Evolutionary conservation across 495 filamentous ascomycete genomes (phyloP).

Genomic region (Thozetella sp.): DNA sequence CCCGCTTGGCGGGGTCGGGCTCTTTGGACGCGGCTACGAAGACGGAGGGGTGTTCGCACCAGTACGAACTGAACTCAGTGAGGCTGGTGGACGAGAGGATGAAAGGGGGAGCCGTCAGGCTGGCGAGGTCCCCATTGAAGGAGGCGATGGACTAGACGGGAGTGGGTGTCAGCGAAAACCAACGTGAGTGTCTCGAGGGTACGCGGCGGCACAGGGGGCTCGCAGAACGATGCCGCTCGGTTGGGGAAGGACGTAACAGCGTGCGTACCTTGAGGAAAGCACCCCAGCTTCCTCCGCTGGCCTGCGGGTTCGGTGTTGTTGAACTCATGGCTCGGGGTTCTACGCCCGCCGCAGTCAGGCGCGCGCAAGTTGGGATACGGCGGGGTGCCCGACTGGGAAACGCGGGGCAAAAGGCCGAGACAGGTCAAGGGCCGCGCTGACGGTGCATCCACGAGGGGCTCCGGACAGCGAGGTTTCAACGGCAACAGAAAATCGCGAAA

Average conservation of each 20-base stretch:
- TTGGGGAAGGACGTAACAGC: too few relatives aligned
- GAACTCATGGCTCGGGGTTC: conserved; percentile 6
- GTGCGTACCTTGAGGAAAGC: conserved; percentile 54
- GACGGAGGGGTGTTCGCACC: conserved; percentile 88
- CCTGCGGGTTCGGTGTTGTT: conserved; percentile 24
- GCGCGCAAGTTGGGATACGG: neutral
- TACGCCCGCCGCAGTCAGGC: neutral
- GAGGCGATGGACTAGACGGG: conserved; percentile 81
- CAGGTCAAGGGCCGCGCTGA: too few relatives aligned
- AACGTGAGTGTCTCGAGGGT: conserved; percentile 11
- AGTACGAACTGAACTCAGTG: conserved; percentile 94
- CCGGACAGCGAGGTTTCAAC: too few relatives aligned
- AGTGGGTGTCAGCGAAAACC: conserved; percentile 3
- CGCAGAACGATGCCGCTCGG: too few relatives aligned
- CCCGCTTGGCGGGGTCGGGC: conserved; percentile 78
- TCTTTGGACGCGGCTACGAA: conserved; percentile 88
- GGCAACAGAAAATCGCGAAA: too few relatives aligned
- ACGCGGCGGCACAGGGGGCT: too few relatives aligned
- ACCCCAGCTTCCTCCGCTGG: conserved; percentile 43
- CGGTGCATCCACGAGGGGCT: too few relatives aligned
- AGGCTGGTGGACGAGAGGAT: conserved; percentile 92
- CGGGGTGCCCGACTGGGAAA: too few relatives aligned
- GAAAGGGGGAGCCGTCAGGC: conserved; percentile 92
- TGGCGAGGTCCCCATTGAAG: conserved; percentile 94
- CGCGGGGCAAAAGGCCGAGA: too few relatives aligned